Evolutionary conservation across 768 basidiomycete genomes (phyloP).

Genomic region (Scleroderma citrinum): DNA sequence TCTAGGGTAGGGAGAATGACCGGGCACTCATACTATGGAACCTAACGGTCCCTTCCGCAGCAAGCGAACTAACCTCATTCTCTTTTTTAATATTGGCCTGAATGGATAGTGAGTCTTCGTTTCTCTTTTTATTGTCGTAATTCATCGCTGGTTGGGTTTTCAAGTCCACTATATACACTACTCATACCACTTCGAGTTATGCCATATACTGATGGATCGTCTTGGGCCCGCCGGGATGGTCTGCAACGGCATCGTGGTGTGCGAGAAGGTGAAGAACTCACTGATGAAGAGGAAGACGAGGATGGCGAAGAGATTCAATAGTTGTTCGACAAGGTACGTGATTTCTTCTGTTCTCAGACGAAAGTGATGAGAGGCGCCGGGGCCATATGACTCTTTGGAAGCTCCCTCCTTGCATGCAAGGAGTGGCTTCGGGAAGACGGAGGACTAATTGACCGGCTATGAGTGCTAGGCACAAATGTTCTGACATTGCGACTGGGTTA

Average conservation of each 20-base stretch:
- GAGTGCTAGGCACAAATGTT: background rate
- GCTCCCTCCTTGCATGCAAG: constrained; percentile 35
- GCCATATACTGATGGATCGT: constrained; percentile 80
- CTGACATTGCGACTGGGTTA: no score
- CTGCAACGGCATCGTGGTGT: constrained; percentile 58
- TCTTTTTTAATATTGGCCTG: constrained; percentile 85
- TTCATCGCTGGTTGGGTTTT: background rate
- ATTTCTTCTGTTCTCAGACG: background rate
- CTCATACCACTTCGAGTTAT: constrained; percentile 72
- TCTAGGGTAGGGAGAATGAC: constrained; percentile 52
- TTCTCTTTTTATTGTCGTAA: background rate
- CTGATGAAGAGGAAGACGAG: constrained; percentile 71
- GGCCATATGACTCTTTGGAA: constrained; percentile 78
- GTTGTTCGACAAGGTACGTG: constrained; percentile 6
- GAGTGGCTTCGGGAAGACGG: constrained; percentile 17
- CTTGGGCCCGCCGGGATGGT: constrained; percentile 70
- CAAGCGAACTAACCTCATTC: constrained; percentile 58
- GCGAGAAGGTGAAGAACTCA: constrained; percentile 76
- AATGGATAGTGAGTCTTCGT: constrained; percentile 67
- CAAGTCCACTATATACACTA: constrained; percentile 72
- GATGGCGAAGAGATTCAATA: constrained; percentile 3
- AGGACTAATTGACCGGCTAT: constrained; percentile 19
- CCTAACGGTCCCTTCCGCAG: constrained; percentile 21
- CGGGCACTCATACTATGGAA: background rate
- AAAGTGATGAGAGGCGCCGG: constrained; percentile 60